phyloP scores from a whole-genome alignment of 805 yeast species.

The Aciculoconidium aculeatum region DNA sequence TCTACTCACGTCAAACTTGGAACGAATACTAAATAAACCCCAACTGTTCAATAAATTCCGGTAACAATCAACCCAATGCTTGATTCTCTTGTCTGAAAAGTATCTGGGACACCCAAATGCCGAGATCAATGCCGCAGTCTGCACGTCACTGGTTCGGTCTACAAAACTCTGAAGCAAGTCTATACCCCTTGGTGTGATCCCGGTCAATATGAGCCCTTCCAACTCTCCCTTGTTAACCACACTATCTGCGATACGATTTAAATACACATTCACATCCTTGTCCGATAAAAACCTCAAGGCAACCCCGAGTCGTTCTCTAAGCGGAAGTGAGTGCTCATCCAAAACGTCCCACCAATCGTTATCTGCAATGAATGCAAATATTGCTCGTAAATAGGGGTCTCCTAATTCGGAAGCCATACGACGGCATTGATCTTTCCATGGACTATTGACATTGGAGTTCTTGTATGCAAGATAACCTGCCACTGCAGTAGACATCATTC shows the following conservation, averaged over 20 bases:
- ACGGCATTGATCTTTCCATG: conserved; percentile 94
- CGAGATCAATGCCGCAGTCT: conserved; percentile 79
- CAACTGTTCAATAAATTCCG: conserved; percentile 69
- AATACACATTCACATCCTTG: conserved; percentile 65
- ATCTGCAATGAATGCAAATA: conserved; percentile 90
- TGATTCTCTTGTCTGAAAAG: conserved; percentile 66
- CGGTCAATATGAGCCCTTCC: conserved; percentile 87
- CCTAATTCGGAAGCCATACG: conserved; percentile 81
- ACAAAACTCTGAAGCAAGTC: conserved; percentile 81
- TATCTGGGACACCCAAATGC: conserved; percentile 81
- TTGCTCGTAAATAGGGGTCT: conserved; percentile 84
- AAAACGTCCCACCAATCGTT: conserved; percentile 95
- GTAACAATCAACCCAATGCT: conserved; percentile 73
- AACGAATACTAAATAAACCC: conserved; percentile 71
- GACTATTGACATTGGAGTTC: conserved; percentile 52
- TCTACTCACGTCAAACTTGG: conserved; percentile 78
- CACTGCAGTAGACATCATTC: conserved; percentile 87
- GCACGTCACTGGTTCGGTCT: conserved; percentile 84
- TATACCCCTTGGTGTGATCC: conserved; percentile 82
- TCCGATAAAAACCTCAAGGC: conserved; percentile 84
- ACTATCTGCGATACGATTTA: conserved; percentile 61
- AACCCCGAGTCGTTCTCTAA: conserved; percentile 84
- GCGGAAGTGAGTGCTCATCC: conserved; percentile 82
- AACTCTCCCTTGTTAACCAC: conserved; percentile 78
- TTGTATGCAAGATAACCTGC: conserved; percentile 80